A percentile compares a stretch with the other conserved stretches of the same genome.
These are phyloP conservation scores for Hypericum androsaemum DNA, from an alignment of 345 rosid species.

Conservation along the genomic window DNA sequence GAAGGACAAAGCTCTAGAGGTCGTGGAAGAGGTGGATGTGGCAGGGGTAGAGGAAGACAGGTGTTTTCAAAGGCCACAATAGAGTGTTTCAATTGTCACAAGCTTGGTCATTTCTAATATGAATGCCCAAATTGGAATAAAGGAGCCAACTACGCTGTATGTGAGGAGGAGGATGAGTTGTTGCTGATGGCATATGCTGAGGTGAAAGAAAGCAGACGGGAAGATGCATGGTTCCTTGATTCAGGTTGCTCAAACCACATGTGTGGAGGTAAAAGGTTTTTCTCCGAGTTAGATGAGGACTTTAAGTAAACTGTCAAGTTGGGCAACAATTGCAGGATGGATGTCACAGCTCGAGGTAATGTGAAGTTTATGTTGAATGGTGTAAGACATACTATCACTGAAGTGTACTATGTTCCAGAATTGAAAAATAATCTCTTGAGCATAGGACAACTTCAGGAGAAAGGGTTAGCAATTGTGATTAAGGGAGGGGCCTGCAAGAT, in stretches of 20 bases:
- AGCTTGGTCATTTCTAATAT: background rate
- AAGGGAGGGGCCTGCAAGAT: background rate
- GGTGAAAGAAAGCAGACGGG: background rate
- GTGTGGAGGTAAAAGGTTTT: background rate
- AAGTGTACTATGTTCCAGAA: too few relatives aligned
- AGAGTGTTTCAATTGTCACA: background rate
- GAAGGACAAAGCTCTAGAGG: background rate
- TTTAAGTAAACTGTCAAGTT: too few relatives aligned
- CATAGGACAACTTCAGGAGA: too few relatives aligned
- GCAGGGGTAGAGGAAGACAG: background rate
- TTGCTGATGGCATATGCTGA: background rate
- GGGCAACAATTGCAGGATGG: too few relatives aligned
- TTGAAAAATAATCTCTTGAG: too few relatives aligned
- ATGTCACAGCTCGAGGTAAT: too few relatives aligned
- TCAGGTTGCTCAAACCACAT: background rate
- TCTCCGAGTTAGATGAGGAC: background rate
- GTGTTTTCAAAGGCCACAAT: background rate
- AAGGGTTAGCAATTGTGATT: background rate
- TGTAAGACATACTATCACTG: too few relatives aligned
- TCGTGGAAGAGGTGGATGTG: background rate
- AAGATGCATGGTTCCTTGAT: background rate
- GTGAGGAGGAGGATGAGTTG: background rate
- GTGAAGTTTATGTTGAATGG: too few relatives aligned
- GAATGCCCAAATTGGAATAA: conserved; percentile 1
- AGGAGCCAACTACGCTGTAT: background rate